Conservation (phyloP, 495 filamentous ascomycete genomes). For the Melanomma pulvis-pyrius region DNA sequence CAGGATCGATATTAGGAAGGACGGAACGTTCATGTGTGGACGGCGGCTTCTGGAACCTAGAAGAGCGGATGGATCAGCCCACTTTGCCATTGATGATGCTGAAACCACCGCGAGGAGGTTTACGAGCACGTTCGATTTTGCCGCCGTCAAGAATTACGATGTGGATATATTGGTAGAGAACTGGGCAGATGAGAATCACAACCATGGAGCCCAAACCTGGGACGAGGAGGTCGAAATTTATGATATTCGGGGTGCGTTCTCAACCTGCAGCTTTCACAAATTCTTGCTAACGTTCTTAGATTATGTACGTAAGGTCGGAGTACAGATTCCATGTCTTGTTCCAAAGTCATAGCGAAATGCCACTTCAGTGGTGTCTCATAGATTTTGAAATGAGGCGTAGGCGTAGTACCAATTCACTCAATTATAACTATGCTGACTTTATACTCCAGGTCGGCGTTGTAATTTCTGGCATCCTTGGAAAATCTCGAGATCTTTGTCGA, state of each 20-base stretch:
- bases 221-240: slow-evolving; percentile 40
- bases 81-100: slow-evolving; percentile 8
- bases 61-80: slow-evolving; percentile 22
- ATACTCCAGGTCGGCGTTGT: slow-evolving; percentile 27
- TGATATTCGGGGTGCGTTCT: slow-evolving; percentile 30
- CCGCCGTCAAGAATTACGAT: slow-evolving; percentile 34
- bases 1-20: slow-evolving; percentile 32
- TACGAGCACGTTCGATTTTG: slow-evolving; percentile 26
- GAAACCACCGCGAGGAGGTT: slow-evolving; percentile 13
- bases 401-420: too few relatives aligned
- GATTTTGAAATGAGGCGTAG: too few relatives aligned
- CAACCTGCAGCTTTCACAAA: not conserved
- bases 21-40: slow-evolving; percentile 38
- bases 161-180: slow-evolving; percentile 36
- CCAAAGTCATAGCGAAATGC: too few relatives aligned
- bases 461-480: slow-evolving; percentile 27
- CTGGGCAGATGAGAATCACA: not conserved
- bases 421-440: too few relatives aligned
- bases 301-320: too few relatives aligned
- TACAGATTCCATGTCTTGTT: too few relatives aligned
- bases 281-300: slow-evolving; percentile 15
- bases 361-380: too few relatives aligned
- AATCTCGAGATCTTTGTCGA: slow-evolving; percentile 25
- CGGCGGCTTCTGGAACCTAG: slow-evolving; percentile 27
- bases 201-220: slow-evolving; percentile 5